These are phyloP conservation scores for Septoria linicola DNA, from an alignment of 2,329 filamentous ascomycete species.

Conservation along the genomic window DNA sequence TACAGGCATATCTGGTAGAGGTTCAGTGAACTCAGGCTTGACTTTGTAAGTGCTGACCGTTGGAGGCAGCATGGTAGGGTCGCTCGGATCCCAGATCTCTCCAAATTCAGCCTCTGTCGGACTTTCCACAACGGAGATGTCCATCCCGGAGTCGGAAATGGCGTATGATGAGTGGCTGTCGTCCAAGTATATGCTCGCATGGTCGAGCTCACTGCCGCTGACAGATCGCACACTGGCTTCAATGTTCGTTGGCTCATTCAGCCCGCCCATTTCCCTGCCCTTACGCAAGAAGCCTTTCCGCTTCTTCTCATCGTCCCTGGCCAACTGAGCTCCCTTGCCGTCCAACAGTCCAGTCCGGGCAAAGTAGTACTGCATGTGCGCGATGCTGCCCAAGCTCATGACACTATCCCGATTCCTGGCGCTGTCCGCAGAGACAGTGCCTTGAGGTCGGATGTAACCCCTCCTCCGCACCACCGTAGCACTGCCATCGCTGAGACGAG, in stretches of 20 bases:
- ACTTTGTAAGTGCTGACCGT: conserved; percentile 95
- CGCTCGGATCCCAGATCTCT: conserved; percentile 53
- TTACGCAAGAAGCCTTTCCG: conserved; percentile 26
- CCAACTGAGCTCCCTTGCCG: conserved; percentile 83
- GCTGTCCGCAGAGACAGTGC: conserved; percentile 85
- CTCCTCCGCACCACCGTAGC: conserved; percentile 55
- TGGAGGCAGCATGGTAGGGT: conserved; percentile 84
- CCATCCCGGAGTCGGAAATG: conserved; percentile 38
- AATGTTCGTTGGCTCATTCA: conserved; percentile 9
- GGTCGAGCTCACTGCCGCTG: conserved; percentile 26
- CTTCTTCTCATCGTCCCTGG: conserved; percentile 46
- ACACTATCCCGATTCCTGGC: conserved; percentile 90
- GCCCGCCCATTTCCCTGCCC: conserved; percentile 16
- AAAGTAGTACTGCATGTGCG: conserved; percentile 98
- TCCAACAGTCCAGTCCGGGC: conserved; percentile 89
- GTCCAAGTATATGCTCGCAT: conserved; percentile 28
- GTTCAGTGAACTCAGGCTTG: conserved; percentile 75
- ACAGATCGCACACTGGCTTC: conserved; percentile 9
- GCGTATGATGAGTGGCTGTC: conserved; percentile 33
- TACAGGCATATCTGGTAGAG: conserved; percentile 77
- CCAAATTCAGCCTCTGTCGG: conserved; percentile 54
- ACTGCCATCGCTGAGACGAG: conserved; percentile 54
- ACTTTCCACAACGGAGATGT: conserved; percentile 49
- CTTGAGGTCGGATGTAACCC: conserved; percentile 84
- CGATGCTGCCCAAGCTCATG: conserved; percentile 92